Evolutionary conservation across 1,284 basidiomycete genomes (phyloP).

Genomic region (Thelephora terrestris): DNA sequence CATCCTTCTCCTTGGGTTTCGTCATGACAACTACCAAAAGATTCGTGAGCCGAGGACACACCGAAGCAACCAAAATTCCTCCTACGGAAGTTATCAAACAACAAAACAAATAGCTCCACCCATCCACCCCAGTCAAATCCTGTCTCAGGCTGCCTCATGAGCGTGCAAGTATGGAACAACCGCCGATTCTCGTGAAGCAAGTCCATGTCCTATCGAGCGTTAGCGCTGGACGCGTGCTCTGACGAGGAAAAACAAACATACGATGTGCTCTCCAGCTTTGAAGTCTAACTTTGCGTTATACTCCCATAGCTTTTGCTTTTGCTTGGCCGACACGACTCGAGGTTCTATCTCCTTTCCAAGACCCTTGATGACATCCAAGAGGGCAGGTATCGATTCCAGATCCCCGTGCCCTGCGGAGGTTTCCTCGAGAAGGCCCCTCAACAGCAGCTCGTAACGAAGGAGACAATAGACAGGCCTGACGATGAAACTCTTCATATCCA

Average conservation of each 20-base stretch:
- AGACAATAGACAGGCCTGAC: constrained; percentile 83
- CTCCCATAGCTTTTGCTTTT: constrained; percentile 80
- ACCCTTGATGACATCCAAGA: too few species aligned
- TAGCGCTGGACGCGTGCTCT: too few species aligned
- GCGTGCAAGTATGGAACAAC: constrained; percentile 72
- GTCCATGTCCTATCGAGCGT: constrained; percentile 79
- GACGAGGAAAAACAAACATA: background rate
- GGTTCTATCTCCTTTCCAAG: too few species aligned
- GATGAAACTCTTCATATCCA: constrained; percentile 84
- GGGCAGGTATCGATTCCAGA: constrained; percentile 65
- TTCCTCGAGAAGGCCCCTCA: constrained; percentile 73
- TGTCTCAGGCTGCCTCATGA: constrained; percentile 80
- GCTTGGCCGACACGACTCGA: constrained; percentile 72
- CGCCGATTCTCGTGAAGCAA: constrained; percentile 74
- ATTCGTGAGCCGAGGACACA: background rate
- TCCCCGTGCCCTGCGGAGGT: constrained; percentile 72
- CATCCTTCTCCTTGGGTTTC: too few species aligned
- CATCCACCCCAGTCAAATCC: constrained; percentile 73
- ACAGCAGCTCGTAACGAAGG: constrained; percentile 79
- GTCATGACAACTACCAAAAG: too few species aligned
- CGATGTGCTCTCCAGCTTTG: too few species aligned
- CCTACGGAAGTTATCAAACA: background rate
- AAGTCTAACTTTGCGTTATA: constrained; percentile 62
- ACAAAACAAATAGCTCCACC: constrained; percentile 76
- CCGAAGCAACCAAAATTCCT: background rate